These are phyloP conservation scores for Mucor sp. DNA, from an alignment of 371 early-diverging fungal genomes.

Conservation along the genomic window DNA sequence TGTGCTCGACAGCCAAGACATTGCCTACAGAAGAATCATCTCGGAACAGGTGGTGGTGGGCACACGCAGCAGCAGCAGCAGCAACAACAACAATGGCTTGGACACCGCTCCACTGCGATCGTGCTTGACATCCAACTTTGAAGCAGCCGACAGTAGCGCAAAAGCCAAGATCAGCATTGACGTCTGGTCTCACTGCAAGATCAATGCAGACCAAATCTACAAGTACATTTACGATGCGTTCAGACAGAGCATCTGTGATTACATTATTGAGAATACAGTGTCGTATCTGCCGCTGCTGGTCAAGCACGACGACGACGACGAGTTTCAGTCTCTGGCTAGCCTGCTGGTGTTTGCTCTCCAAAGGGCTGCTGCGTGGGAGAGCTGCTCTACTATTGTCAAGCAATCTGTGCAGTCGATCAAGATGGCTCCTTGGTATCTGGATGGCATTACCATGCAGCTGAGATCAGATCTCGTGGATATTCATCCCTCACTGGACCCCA, in stretches of 20 bases:
- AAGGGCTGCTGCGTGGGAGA: slow-evolving; percentile 51
- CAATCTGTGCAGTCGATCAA: slow-evolving; percentile 27
- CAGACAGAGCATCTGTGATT: slow-evolving; percentile 70
- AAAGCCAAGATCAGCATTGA: slow-evolving; percentile 57
- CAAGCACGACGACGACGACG: neutral
- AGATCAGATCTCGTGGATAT: slow-evolving; percentile 32
- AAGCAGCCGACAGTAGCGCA: slow-evolving; percentile 6
- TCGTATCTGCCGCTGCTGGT: slow-evolving; percentile 1
- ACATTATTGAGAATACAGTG: slow-evolving; percentile 62
- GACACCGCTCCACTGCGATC: slow-evolving; percentile 4
- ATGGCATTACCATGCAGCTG: slow-evolving; percentile 37
- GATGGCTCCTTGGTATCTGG: slow-evolving; percentile 46
- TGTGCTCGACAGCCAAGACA: slow-evolving; percentile 8
- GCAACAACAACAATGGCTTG: too few relatives aligned
- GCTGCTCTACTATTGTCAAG: slow-evolving; percentile 56
- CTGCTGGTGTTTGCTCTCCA: slow-evolving; percentile 32
- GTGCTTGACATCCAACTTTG: slow-evolving; percentile 29
- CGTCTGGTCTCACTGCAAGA: slow-evolving; percentile 72
- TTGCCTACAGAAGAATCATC: slow-evolving; percentile 2
- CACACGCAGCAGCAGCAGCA: too few relatives aligned
- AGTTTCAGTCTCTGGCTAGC: slow-evolving; percentile 7
- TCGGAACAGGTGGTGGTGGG: neutral
- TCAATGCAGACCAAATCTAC: slow-evolving; percentile 55
- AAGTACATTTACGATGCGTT: slow-evolving; percentile 55
- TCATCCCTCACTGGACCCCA: slow-evolving; percentile 27